Percentiles rank a stretch among this genome's conserved stretches.
Evolutionary conservation across 2,329 filamentous ascomycete genomes (phyloP).

Genomic region (Sarocladium oryzae): DNA sequence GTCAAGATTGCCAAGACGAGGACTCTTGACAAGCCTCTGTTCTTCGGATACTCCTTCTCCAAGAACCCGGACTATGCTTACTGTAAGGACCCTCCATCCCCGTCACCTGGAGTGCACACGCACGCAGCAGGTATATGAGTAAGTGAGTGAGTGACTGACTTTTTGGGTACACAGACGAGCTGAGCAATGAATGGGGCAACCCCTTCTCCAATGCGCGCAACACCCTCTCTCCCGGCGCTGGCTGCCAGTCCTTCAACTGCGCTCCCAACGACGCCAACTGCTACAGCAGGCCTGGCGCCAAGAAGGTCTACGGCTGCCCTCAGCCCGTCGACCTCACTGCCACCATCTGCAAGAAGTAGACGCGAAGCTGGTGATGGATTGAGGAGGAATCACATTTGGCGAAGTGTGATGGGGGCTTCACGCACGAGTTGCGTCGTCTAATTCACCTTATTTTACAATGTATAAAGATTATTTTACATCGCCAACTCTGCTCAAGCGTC

Average conservation of each 20-base stretch:
- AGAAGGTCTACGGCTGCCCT: conserved; percentile 35
- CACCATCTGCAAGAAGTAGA: conserved; percentile 17
- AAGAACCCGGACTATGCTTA: conserved; percentile 30
- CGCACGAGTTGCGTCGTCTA: too few species aligned
- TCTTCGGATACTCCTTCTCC: conserved; percentile 36
- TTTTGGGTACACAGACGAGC: too few species aligned
- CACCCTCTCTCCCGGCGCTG: conserved; percentile 27
- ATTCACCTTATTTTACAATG: too few species aligned
- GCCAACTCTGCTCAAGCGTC: too few species aligned
- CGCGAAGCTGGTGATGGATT: too few species aligned
- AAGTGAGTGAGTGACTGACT: too few species aligned
- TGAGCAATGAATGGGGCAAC: conserved; percentile 30
- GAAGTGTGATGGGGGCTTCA: too few species aligned
- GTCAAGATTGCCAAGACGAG: conserved; percentile 33
- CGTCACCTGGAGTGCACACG: too few species aligned
- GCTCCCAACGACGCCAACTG: conserved; percentile 25
- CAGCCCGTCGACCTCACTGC: conserved; percentile 30
- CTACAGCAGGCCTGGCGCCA: conserved; percentile 31
- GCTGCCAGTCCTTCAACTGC: conserved; percentile 34
- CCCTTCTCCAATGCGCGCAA: conserved; percentile 31
- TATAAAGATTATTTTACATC: too few species aligned
- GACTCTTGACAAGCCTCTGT: conserved; percentile 29
- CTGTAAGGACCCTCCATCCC: conserved; percentile 29
- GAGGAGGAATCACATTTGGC: too few species aligned
- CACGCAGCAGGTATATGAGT: too few species aligned